Evolutionary conservation across 2,329 filamentous ascomycete species (phyloP).

Genomic region (Ustulina deusta): DNA sequence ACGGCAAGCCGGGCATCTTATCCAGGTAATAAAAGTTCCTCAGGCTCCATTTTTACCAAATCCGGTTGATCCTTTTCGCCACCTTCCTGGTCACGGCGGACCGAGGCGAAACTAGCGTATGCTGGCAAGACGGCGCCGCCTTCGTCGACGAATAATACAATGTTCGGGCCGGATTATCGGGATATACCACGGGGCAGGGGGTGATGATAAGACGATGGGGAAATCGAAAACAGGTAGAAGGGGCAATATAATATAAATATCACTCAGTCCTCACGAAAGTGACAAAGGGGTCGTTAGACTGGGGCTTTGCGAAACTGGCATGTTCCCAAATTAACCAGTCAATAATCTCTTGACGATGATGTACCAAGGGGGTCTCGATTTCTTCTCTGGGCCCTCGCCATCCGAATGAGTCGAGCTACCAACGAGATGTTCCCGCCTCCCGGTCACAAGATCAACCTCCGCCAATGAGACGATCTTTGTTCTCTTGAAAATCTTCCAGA

Average conservation of each 20-base stretch:
- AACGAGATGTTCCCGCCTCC: conserved; percentile 40
- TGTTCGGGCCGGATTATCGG: no score
- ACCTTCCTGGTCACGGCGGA: no score
- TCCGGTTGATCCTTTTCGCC: no score
- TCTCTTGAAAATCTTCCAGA: conserved; percentile 47
- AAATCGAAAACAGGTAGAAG: not conserved
- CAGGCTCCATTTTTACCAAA: no score
- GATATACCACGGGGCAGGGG: no score
- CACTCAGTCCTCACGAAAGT: not conserved
- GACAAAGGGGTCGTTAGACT: not conserved
- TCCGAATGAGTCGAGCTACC: not conserved
- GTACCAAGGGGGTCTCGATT: conserved; percentile 30
- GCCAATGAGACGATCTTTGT: conserved; percentile 42
- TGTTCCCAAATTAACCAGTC: conserved; percentile 25
- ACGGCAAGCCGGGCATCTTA: no score
- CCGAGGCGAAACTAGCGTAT: no score
- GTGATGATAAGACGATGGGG: not conserved
- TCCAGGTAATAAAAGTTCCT: no score
- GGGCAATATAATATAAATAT: not conserved
- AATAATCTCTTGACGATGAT: conserved; percentile 30
- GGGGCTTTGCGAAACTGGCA: not conserved
- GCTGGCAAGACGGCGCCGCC: no score
- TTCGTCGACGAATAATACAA: no score
- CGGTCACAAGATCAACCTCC: conserved; percentile 46
- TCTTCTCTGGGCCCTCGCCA: conserved; percentile 24